phyloP scores from a whole-genome alignment of 768 basidiomycete species.

The Macrolepiota albuminosa region DNA sequence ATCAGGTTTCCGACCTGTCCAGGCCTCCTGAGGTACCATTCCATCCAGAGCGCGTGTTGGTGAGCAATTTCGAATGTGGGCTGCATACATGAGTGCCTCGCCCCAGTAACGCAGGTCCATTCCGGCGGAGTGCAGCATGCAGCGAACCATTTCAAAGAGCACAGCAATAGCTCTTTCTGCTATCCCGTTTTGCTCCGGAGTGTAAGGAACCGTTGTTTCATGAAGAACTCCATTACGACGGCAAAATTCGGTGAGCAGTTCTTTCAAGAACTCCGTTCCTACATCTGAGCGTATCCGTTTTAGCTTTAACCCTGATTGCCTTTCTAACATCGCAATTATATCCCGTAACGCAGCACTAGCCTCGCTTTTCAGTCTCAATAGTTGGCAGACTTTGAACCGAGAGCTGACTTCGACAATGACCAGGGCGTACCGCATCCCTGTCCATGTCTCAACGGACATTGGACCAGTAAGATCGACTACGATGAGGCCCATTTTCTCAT shows the following conservation, averaged over 20 bases:
- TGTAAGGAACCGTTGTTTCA: not conserved
- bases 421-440: too few species aligned
- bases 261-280: not conserved
- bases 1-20: too few species aligned
- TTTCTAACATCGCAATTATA: not conserved
- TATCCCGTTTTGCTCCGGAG: not conserved
- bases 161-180: not conserved
- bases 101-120: not conserved
- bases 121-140: too few species aligned
- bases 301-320: not conserved
- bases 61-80: not conserved
- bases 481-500: not conserved
- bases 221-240: not conserved
- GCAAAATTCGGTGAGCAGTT: not conserved
- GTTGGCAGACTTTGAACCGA: too few species aligned
- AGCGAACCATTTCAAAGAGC: too few species aligned
- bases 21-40: too few species aligned
- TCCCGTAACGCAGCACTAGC: not conserved
- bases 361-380: not conserved
- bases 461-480: too few species aligned
- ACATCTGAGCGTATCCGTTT: too few species aligned
- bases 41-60: not conserved
- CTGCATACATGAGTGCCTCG: not conserved
- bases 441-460: too few species aligned
- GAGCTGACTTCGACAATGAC: too few species aligned